A percentile compares a stretch with the other conserved stretches of the same genome.
phyloP scores from a whole-genome alignment of 345 rosid species.

The Cardamine resedifolia region DNA sequence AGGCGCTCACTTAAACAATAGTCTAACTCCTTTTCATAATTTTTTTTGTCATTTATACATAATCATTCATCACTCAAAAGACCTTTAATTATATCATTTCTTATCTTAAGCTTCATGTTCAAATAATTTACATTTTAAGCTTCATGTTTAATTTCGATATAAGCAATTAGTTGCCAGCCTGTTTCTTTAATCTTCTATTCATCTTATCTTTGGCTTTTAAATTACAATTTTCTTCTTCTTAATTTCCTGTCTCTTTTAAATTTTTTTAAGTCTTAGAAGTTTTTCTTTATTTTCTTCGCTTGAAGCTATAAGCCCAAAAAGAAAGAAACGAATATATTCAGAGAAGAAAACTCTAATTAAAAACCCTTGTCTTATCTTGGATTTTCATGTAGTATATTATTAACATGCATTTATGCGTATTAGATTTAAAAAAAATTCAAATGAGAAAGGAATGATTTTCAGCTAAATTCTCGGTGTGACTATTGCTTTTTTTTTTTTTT shows the following conservation, averaged over 20 bases:
- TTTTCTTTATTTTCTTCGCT: neutral
- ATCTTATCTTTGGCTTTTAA: neutral
- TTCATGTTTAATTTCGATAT: neutral
- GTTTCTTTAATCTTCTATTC: neutral
- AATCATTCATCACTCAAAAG: neutral
- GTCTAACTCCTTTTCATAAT: neutral
- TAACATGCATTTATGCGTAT: neutral
- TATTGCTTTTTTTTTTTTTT: neutral
- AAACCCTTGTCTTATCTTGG: slow-evolving; percentile 6
- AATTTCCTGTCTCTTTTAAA: neutral
- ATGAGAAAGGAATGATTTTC: slow-evolving; percentile 16
- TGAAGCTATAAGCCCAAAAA: neutral
- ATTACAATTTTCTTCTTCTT: neutral
- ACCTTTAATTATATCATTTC: neutral
- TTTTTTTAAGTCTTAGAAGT: neutral
- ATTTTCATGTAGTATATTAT: slow-evolving; percentile 10
- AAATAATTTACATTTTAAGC: neutral
- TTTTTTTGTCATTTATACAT: neutral
- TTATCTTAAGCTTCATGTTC: neutral
- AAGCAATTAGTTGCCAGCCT: neutral
- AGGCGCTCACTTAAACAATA: neutral
- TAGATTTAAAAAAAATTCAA: neutral
- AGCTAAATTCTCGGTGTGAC: slow-evolving; percentile 25
- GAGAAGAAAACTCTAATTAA: slow-evolving; percentile 25
- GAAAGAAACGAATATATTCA: slow-evolving; percentile 13